These are phyloP conservation scores for Casuarina cunninghamiana DNA, from an alignment of 306 rosid genomes.

Conservation along the genomic window DNA sequence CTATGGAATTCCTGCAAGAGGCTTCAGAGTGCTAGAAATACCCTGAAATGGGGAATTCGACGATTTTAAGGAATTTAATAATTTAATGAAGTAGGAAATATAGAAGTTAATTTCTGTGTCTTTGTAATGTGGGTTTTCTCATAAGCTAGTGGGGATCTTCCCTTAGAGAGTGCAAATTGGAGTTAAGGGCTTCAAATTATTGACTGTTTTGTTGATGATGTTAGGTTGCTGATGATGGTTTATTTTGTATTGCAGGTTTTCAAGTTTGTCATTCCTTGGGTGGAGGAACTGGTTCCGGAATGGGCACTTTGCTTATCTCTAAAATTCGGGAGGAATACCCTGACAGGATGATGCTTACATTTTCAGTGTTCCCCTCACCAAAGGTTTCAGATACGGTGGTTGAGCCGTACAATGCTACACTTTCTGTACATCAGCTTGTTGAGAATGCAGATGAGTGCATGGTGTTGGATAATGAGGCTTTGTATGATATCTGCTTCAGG, in stretches of 20 bases:
- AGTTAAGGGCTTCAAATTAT: not conserved
- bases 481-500: slow-evolving; percentile 60
- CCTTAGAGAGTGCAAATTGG: not conserved
- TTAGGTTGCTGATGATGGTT: not conserved
- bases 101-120: not conserved
- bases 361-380: slow-evolving; percentile 56
- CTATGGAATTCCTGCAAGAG: not conserved
- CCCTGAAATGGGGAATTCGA: not conserved
- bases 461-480: slow-evolving; percentile 61
- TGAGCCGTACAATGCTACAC: slow-evolving; percentile 63
- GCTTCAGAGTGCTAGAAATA: not conserved
- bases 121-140: not conserved
- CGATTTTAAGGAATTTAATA: not conserved
- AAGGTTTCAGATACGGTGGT: slow-evolving; percentile 64
- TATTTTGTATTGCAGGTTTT: slow-evolving; percentile 36
- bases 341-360: slow-evolving; percentile 61
- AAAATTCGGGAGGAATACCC: slow-evolving; percentile 65
- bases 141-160: not conserved
- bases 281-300: slow-evolving; percentile 64
- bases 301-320: slow-evolving; percentile 56
- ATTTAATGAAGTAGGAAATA: not conserved
- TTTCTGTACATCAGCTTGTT: slow-evolving; percentile 61
- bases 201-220: not conserved
- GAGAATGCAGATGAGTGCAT: slow-evolving; percentile 66
- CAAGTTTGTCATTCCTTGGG: slow-evolving; percentile 61